These are phyloP conservation scores for Aureobasidium sp. DNA, from an alignment of 2,329 filamentous ascomycete genomes.

Conservation along the genomic window DNA sequence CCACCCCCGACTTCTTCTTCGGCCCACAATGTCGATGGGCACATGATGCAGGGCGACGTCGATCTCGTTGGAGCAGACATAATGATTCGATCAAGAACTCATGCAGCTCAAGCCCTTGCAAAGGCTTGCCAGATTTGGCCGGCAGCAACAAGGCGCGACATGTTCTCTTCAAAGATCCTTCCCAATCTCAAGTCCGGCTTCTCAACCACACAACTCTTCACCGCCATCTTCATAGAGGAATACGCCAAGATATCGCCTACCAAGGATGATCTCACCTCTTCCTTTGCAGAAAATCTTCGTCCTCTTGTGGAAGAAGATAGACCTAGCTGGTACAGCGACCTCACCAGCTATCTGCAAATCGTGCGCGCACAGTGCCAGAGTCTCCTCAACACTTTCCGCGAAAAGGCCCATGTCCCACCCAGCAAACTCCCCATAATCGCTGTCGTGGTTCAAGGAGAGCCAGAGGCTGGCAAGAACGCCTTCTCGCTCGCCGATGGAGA, in stretches of 20 bases:
- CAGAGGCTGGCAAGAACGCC: conserved; percentile 81
- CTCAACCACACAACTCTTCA: conserved; percentile 77
- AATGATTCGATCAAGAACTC: conserved; percentile 81
- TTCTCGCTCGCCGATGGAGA: conserved; percentile 85
- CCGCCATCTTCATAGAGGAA: conserved; percentile 79
- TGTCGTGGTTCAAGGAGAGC: conserved; percentile 87
- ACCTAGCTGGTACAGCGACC: conserved; percentile 75
- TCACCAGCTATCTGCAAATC: conserved; percentile 82
- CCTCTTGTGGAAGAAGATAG: conserved; percentile 73
- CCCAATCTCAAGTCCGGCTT: conserved; percentile 62
- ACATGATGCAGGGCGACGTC: conserved; percentile 95
- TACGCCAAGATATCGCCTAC: conserved; percentile 53
- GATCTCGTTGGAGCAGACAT: conserved; percentile 86
- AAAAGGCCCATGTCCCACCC: conserved; percentile 72
- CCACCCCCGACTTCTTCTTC: conserved; percentile 41
- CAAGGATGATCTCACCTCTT: conserved; percentile 43
- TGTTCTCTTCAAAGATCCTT: conserved; percentile 56
- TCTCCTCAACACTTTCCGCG: conserved; percentile 81
- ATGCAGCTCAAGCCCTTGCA: conserved; percentile 76
- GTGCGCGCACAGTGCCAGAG: conserved; percentile 87
- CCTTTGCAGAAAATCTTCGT: conserved; percentile 58
- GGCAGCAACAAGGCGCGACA: conserved; percentile 46
- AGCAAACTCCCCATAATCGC: conserved; percentile 71
- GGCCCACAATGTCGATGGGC: conserved; percentile 93
- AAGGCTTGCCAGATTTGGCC: conserved; percentile 72